Conservation (phyloP, 2,329 filamentous ascomycete genomes). For the Tolypocladium tundrense region DNA sequence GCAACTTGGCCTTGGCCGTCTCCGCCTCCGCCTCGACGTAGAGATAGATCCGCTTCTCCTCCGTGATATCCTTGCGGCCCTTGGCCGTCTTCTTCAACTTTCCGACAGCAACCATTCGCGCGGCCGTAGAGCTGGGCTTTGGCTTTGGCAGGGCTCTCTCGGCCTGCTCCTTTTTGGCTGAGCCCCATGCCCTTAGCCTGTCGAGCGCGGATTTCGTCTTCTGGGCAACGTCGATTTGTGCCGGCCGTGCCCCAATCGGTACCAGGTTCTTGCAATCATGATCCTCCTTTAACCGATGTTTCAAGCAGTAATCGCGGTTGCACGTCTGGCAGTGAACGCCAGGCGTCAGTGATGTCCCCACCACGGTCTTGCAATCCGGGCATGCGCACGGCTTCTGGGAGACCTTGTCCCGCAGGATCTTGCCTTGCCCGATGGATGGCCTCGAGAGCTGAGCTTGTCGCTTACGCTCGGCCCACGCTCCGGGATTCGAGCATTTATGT, state of each 20-base stretch:
- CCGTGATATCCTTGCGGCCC: conserved; percentile 71
- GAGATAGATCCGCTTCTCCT: conserved; percentile 81
- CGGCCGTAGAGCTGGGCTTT: conserved; percentile 52
- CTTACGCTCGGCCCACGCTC: conserved; percentile 51
- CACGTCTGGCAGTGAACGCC: conserved; percentile 64
- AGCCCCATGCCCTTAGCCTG: conserved; percentile 70
- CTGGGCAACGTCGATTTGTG: conserved; percentile 40
- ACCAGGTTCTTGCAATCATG: conserved; percentile 74
- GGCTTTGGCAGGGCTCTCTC: conserved; percentile 49
- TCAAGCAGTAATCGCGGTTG: conserved; percentile 66
- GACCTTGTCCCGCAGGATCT: conserved; percentile 42
- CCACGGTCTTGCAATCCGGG: conserved; percentile 55
- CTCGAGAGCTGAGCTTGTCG: conserved; percentile 43
- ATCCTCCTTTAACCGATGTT: conserved; percentile 67
- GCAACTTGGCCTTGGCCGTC: conserved; percentile 73
- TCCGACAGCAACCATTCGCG: conserved; percentile 59
- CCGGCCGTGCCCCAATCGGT: conserved; percentile 40
- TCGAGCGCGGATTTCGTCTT: conserved; percentile 66
- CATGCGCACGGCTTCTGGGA: conserved; percentile 59
- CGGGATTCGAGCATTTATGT: conserved; percentile 56
- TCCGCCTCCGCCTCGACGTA: conserved; percentile 84
- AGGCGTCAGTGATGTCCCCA: conserved; percentile 57
- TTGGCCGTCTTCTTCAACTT: conserved; percentile 79
- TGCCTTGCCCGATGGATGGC: conserved; percentile 43
- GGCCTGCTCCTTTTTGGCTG: conserved; percentile 58